A percentile compares a stretch with the other conserved stretches of the same genome.
Evolutionary conservation across 177 flowering plant genomes (phyloP).

Genomic region (Telopea speciosissima): DNA sequence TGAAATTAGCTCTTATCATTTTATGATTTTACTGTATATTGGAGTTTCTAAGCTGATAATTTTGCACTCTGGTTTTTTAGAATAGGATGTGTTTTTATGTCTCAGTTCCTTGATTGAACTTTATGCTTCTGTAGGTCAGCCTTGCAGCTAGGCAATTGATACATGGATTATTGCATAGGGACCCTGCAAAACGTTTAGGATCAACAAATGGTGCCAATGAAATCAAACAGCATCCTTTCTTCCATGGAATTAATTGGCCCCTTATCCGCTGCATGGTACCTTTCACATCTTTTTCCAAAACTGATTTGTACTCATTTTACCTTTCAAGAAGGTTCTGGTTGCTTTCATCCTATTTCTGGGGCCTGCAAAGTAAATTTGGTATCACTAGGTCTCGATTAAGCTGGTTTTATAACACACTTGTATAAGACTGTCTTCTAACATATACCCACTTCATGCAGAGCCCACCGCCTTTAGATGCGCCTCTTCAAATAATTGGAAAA

Average conservation of each 20-base stretch:
- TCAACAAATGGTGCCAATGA: slow-evolving; percentile 78
- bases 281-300: background rate
- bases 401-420: background rate
- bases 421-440: background rate
- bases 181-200: slow-evolving; percentile 72
- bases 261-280: slow-evolving; percentile 90
- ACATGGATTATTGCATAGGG: slow-evolving; percentile 68
- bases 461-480: slow-evolving; percentile 74
- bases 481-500: slow-evolving; percentile 57
- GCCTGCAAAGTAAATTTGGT: background rate
- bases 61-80: background rate
- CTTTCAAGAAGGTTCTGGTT: background rate
- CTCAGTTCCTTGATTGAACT: background rate
- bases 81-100: background rate
- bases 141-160: slow-evolving; percentile 84
- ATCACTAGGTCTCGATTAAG: background rate
- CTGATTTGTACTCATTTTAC: background rate
- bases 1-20: background rate
- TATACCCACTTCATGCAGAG: slow-evolving; percentile 24
- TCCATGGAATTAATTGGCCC: slow-evolving; percentile 94
- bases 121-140: slow-evolving; percentile 48
- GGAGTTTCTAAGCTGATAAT: background rate
- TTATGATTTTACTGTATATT: background rate
- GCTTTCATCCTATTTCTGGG: background rate
- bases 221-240: slow-evolving; percentile 83